Base-by-base conservation (phyloP, 768 basidiomycete genomes). In the Coprinopsis strossmayeri region DNA sequence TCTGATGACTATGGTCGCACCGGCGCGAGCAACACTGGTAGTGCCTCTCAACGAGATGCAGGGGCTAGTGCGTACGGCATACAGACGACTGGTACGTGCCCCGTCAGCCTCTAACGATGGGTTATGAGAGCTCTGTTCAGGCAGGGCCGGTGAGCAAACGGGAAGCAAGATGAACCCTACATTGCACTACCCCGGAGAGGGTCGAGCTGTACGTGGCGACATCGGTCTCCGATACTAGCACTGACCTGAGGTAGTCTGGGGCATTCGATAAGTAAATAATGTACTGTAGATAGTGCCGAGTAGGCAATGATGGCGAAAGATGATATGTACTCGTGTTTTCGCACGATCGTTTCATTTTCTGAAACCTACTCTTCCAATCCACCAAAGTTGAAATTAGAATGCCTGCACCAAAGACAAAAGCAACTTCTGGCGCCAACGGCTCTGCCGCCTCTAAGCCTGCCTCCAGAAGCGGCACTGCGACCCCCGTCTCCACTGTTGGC, bases 341-440 rank as follows among this genome's bases (percentile, higher is more conserved):
- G 49, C 56, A 59, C 58, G 58, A 53, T 57, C 53, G 54, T 53
- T 50, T 52, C 35, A 45, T 40, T 49, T 53, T 62, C 53, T 52
- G 56, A 58, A 61, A 52, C 56, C 56, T 37, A 38, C 42, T 26
- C 37, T 28, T 47, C 43, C 38, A 32, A 20, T 41, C 35, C 58
- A 34, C 32, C 44, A 21, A 20, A 17, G 28, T 37, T 49, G 34
- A 26, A 40, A 34, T 23, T 53, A 57, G 50, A 53, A 73, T 74
- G 70, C 64, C 73, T 57, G 69, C 73, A 45, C 67, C 76, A 44
- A 86, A 85, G 68, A 61, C 78, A 48, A 84, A 82, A 67, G 39
- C 73, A 55, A 48, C 67, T 47, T 55, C 70, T 43, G 55, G 66
- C 48, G 57, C 70, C 46, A 76, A 72, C 53, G 73, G 68, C 37